Base-by-base conservation (phyloP, 371 early-diverging fungal genomes). In the Choanephora cucurbitarum region DNA sequence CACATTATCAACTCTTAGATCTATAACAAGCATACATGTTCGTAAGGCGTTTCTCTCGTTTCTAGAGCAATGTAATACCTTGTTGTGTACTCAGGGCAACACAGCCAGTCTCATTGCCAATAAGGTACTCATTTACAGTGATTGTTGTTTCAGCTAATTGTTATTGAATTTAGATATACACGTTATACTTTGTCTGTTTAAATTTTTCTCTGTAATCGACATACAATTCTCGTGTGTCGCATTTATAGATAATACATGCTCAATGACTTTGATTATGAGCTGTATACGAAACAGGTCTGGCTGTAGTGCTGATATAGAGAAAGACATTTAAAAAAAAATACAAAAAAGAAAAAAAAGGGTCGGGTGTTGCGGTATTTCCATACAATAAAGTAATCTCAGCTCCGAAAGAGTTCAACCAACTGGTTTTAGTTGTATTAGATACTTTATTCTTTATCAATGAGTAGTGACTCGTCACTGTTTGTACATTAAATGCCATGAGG, bases 401-500 rank as follows among this genome's bases (percentile, higher is more conserved):
- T 28, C 28, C 28, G 28, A 28, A 28, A 28, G 28, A 28, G 28
- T 28, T 7, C 5, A 28, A 5, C 28, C 28, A 28, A n/a, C n/a
- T n/a, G n/a, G n/a, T n/a, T n/a, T n/a, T n/a, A n/a, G n/a, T n/a
- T n/a, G n/a, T n/a, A n/a, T n/a, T n/a, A n/a, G n/a, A n/a, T n/a
- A n/a, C n/a, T n/a, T n/a, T n/a, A n/a, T n/a, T n/a, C n/a, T n/a
- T n/a, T n/a, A n/a, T n/a, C n/a, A n/a, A n/a, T n/a, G 28, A 7
- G 7, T 28, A 28, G 7, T 7, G 7, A 28, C 7, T 3, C 3
- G 7, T 28, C 28, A 28, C 28, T 28, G 7, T 28, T 28, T 28
- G 7, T 28, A 7, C 3, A 28, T 28, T 28, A 28, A 7, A 7
- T 7, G 10, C 37, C 11, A 28, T 49, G 21, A 14, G 78, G 78